phyloP scores from a whole-genome alignment of 805 yeast genomes.

The Ascoidea rubescens region DNA sequence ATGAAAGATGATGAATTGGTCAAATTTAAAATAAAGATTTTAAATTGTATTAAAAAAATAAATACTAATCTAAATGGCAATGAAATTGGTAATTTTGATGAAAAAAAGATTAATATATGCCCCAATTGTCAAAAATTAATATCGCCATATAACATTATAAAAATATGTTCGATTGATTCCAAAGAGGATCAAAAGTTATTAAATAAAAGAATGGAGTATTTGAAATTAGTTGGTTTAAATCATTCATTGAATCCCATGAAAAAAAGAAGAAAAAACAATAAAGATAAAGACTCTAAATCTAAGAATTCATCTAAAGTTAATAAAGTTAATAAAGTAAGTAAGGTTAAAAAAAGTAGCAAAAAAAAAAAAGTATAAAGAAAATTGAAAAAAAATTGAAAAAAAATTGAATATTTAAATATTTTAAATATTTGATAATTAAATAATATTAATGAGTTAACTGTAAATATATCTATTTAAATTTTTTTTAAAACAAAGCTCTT shows the following conservation, averaged over 20 bases:
- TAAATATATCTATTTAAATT: too few relatives aligned
- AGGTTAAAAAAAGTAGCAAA: not conserved
- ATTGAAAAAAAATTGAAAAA: too few relatives aligned
- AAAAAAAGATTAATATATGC: constrained; percentile 1
- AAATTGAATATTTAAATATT: too few relatives aligned
- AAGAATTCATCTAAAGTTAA: not conserved
- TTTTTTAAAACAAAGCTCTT: too few relatives aligned
- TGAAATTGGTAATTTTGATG: not conserved
- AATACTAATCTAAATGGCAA: not conserved
- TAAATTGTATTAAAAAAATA: not conserved
- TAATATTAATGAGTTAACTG: too few relatives aligned
- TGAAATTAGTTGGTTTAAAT: constrained; percentile 1
- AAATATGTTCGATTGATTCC: constrained; percentile 1
- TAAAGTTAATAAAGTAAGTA: not conserved
- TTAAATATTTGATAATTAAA: too few relatives aligned
- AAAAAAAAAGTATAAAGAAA: too few relatives aligned
- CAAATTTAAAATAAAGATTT: not conserved
- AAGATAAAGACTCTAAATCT: not conserved
- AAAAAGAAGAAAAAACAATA: not conserved
- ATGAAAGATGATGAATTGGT: not conserved
- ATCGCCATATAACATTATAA: constrained; percentile 4
- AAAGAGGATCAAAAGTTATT: not conserved
- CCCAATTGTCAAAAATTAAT: constrained; percentile 4
- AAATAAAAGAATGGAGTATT: constrained; percentile 1
- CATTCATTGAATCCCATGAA: constrained; percentile 3